These are phyloP conservation scores for Trematosphaeria pertusa DNA, from an alignment of 2,329 filamentous ascomycete species.

Conservation along the genomic window DNA sequence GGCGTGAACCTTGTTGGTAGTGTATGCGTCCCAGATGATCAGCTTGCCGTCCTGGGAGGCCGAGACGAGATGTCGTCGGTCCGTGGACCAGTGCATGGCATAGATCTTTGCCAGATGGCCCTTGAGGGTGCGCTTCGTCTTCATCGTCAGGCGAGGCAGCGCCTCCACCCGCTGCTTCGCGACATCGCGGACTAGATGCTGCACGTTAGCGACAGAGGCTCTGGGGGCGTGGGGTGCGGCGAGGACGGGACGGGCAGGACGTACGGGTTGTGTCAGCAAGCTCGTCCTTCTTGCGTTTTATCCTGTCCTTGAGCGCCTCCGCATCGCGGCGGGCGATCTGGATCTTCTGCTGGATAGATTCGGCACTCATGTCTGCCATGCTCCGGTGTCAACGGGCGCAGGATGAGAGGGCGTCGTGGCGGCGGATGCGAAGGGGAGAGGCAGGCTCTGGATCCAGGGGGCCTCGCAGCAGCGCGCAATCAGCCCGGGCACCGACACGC, in stretches of 20 bases:
- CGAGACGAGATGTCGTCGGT: constrained; percentile 94
- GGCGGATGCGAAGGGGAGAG: constrained; percentile 20
- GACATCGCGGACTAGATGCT: constrained; percentile 79
- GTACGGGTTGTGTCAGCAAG: constrained; percentile 96
- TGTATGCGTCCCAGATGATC: constrained; percentile 99
- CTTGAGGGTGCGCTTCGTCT: constrained; percentile 94
- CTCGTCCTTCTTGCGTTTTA: constrained; percentile 99
- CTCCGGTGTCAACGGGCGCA: constrained; percentile 18
- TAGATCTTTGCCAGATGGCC: constrained; percentile 99
- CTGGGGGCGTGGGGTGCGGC: constrained; percentile 3
- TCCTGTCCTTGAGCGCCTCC: constrained; percentile 95
- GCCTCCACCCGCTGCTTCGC: constrained; percentile 91
- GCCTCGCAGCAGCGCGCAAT: constrained; percentile 38
- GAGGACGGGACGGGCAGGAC: constrained; percentile 46
- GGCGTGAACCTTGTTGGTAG: constrained; percentile 98
- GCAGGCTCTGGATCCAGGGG: constrained; percentile 45
- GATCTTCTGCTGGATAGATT: constrained; percentile 68
- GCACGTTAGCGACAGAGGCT: constrained; percentile 33
- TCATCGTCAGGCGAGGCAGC: constrained; percentile 94
- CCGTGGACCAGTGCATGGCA: constrained; percentile 99
- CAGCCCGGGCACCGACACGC: constrained; percentile 26
- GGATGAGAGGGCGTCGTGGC: constrained; percentile 16
- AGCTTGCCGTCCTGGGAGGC: constrained; percentile 99
- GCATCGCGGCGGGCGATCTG: constrained; percentile 97
- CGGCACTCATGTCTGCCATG: constrained; percentile 59